A percentile compares a stretch with the other conserved stretches of the same genome.
Evolutionary conservation across 352 stramenopile genomes (phyloP).

Genomic region (Elongisporangium anandrum): DNA sequence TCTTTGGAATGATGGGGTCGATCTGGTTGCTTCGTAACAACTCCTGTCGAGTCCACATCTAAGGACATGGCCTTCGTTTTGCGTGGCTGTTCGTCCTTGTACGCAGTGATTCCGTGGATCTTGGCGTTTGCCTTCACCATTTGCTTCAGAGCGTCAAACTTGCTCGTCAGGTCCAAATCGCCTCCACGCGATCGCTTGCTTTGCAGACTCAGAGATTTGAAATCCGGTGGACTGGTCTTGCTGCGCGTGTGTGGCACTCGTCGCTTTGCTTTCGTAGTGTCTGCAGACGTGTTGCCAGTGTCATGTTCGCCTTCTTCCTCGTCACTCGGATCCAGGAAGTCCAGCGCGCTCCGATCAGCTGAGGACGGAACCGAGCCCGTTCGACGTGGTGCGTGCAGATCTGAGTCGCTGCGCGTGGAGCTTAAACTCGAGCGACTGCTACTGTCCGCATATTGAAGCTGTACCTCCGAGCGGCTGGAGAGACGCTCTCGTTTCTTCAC

Average conservation of each 20-base stretch:
- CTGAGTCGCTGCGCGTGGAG: slow-evolving; percentile 52
- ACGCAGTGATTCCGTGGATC: background rate
- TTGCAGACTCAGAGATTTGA: slow-evolving; percentile 3
- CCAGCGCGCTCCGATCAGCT: slow-evolving; percentile 44
- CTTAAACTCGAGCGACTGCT: slow-evolving; percentile 15
- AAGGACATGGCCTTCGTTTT: slow-evolving; percentile 4
- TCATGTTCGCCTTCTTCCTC: slow-evolving; percentile 18
- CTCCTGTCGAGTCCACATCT: background rate
- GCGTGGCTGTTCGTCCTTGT: slow-evolving; percentile 8
- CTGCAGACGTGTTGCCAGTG: background rate
- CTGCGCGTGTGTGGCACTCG: background rate
- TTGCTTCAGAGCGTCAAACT: slow-evolving; percentile 63
- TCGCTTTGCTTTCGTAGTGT: slow-evolving; percentile 3
- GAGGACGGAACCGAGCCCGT: slow-evolving; percentile 39
- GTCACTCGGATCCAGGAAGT: slow-evolving; percentile 38
- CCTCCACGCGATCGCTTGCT: background rate
- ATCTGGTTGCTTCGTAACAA: background rate
- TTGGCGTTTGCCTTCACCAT: slow-evolving; percentile 43
- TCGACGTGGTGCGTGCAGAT: slow-evolving; percentile 49
- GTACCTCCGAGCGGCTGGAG: slow-evolving; percentile 21
- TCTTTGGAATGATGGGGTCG: background rate
- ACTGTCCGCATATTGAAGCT: slow-evolving; percentile 10
- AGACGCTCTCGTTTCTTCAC: slow-evolving; percentile 21
- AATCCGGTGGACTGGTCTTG: slow-evolving; percentile 10
- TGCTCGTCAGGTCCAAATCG: slow-evolving; percentile 41